Percentiles rank a stretch among this genome's conserved stretches.
Conservation (phyloP, 805 yeast species). For the Monosporozyma servazzii region DNA sequence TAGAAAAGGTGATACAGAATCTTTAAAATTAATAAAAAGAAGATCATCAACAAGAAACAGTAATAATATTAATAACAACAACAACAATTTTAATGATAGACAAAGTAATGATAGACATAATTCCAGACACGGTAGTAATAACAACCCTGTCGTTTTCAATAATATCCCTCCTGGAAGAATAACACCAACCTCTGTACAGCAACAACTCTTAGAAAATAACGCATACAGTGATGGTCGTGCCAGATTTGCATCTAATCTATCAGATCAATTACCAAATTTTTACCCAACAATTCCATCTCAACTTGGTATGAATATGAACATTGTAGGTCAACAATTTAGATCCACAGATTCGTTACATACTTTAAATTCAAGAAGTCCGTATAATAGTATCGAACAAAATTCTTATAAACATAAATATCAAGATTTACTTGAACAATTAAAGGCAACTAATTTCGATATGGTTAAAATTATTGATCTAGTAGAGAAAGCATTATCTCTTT, state of each 20-base stretch:
- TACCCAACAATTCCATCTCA: constrained; percentile 1
- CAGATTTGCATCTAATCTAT: neutral
- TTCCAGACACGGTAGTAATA: neutral
- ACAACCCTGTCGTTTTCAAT: neutral
- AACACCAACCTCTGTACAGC: constrained; percentile 1
- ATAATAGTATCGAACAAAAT: neutral
- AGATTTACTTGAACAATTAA: constrained; percentile 3
- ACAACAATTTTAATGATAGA: neutral
- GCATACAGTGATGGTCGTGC: neutral
- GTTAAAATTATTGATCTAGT: constrained; percentile 5
- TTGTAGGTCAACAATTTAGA: neutral
- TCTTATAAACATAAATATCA: neutral
- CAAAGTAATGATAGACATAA: neutral
- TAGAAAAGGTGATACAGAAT: constrained; percentile 69
- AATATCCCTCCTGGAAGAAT: neutral
- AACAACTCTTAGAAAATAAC: neutral
- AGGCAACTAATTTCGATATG: constrained; percentile 7
- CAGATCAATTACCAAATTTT: neutral
- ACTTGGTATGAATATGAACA: neutral
- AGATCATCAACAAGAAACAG: constrained; percentile 43
- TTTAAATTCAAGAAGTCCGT: neutral
- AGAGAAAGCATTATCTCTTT: constrained; percentile 1
- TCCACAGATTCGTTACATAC: constrained; percentile 1
- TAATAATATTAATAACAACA: constrained; percentile 1
- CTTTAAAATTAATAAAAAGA: constrained; percentile 68